Evolutionary conservation across 768 basidiomycete species (phyloP).

Genomic region (Leccinellum albellum): DNA sequence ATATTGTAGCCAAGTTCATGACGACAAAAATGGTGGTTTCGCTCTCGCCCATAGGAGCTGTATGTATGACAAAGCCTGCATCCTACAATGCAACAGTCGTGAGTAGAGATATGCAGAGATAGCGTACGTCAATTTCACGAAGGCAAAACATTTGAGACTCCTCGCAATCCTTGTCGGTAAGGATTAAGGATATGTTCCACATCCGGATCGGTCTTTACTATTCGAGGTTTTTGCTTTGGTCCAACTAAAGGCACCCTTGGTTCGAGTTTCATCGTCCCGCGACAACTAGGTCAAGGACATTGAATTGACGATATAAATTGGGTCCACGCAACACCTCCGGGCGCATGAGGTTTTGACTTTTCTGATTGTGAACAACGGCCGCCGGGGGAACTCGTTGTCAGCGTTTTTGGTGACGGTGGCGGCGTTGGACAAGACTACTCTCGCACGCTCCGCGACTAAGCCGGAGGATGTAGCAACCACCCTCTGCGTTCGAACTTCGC

Average conservation of each 20-base stretch:
- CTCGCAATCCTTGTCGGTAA: constrained; percentile 19
- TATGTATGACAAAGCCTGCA: not conserved
- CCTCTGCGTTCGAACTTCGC: constrained; percentile 46
- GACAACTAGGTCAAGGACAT: too few species aligned
- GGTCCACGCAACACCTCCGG: too few species aligned
- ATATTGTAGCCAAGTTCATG: too few species aligned
- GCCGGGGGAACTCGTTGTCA: too few species aligned
- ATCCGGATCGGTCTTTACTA: constrained; percentile 14
- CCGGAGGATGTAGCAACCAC: constrained; percentile 10
- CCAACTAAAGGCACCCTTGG: constrained; percentile 14
- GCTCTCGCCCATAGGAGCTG: constrained; percentile 1
- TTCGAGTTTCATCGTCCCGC: constrained; percentile 5
- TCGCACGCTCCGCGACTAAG: not conserved
- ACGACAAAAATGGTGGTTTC: not conserved
- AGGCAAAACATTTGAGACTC: not conserved
- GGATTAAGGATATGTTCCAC: constrained; percentile 27
- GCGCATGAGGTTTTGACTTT: too few species aligned
- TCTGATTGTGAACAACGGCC: not conserved
- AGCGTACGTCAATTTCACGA: not conserved
- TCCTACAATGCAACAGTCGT: not conserved
- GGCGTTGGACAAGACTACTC: not conserved
- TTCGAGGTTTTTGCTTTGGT: constrained; percentile 12
- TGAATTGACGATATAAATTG: too few species aligned
- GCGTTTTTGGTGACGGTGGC: not conserved
- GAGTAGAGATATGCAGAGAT: constrained; percentile 1